phyloP scores from a whole-genome alignment of 208 protist genomes.

The Leishmania turanica region DNA sequence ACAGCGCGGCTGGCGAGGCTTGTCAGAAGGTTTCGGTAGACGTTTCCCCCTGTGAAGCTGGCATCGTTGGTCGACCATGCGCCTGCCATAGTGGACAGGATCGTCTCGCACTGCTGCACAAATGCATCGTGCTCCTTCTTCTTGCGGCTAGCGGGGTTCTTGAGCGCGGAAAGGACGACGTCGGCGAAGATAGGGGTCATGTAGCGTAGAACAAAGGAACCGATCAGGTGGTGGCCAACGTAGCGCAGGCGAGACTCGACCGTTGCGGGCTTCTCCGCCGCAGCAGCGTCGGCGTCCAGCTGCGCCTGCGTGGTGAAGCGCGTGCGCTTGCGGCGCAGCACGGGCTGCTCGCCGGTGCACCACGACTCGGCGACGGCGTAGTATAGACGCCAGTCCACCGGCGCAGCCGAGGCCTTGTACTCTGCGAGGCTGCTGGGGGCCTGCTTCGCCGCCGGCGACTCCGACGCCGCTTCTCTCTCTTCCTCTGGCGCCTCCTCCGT shows the following conservation, averaged over 20 bases:
- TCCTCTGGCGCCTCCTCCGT: conserved; percentile 22
- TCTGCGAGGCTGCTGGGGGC: conserved; percentile 31
- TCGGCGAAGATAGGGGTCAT: conserved; percentile 79
- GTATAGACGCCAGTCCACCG: conserved; percentile 64
- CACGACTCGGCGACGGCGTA: conserved; percentile 67
- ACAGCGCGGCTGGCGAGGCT: conserved; percentile 58
- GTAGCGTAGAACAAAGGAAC: conserved; percentile 66
- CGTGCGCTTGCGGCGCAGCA: conserved; percentile 14
- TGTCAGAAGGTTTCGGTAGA: conserved; percentile 70
- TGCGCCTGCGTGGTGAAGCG: conserved; percentile 22
- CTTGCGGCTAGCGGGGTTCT: conserved; percentile 33
- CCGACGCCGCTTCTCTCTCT: background rate
- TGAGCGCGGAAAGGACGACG: conserved; percentile 47
- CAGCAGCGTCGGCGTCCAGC: conserved; percentile 20
- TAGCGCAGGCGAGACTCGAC: conserved; percentile 48
- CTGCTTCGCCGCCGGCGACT: background rate
- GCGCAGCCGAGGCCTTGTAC: conserved; percentile 35
- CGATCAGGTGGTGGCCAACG: conserved; percentile 72
- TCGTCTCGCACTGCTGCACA: conserved; percentile 45
- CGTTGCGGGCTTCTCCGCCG: conserved; percentile 20
- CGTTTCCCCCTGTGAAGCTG: conserved; percentile 46
- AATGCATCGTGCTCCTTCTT: conserved; percentile 36
- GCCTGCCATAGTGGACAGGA: conserved; percentile 34
- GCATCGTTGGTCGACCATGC: conserved; percentile 28
- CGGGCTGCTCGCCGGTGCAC: conserved; percentile 35